phyloP scores from a whole-genome alignment of 1,284 basidiomycete genomes.

The Leccinum subrobustum region DNA sequence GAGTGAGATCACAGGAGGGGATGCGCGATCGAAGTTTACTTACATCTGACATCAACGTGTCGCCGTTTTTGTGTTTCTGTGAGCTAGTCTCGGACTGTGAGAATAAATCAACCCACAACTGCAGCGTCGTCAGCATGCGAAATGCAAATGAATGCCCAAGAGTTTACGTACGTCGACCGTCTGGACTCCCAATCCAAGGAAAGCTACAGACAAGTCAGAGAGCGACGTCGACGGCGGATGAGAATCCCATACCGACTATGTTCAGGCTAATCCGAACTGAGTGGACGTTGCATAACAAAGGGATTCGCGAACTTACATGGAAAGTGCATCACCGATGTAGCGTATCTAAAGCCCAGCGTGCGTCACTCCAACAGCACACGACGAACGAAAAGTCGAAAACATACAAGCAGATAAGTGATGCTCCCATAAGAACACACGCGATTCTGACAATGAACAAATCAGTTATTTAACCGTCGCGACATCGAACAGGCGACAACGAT shows the following conservation, averaged over 20 bases:
- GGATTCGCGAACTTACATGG: conserved; percentile 11
- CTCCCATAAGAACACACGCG: background rate
- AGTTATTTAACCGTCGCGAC: background rate
- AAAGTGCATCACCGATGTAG: conserved; percentile 14
- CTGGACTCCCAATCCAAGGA: conserved; percentile 6
- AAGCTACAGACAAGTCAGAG: conserved; percentile 4
- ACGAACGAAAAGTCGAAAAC: background rate
- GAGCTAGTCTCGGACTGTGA: background rate
- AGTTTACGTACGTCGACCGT: background rate
- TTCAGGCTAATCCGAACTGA: conserved; percentile 9
- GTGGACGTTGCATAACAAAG: background rate
- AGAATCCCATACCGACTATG: conserved; percentile 1
- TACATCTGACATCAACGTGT: background rate
- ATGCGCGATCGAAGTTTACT: background rate
- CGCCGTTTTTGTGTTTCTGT: background rate
- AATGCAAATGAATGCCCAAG: background rate
- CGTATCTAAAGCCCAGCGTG: conserved; percentile 8
- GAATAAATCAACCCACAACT: background rate
- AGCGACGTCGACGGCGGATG: no score
- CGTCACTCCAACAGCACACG: background rate
- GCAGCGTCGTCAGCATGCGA: background rate
- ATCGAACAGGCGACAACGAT: background rate
- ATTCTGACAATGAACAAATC: background rate
- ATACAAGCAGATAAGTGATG: background rate
- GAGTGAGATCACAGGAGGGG: background rate